Conservation (phyloP, 176 grass and related monocot species). For the Guadua angustifolia region DNA sequence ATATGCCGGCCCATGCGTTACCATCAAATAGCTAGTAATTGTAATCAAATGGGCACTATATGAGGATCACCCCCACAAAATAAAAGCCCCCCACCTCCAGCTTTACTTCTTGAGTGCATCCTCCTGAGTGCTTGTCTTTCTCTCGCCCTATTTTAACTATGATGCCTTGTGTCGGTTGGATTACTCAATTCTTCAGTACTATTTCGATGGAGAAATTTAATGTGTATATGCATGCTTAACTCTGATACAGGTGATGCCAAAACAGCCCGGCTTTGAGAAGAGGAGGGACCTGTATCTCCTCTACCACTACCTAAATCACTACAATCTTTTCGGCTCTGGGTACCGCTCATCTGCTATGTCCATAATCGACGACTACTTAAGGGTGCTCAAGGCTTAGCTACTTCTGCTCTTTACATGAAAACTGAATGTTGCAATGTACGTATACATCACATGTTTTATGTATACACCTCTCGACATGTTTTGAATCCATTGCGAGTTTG, state of each 20-base stretch:
- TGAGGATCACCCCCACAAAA: background rate
- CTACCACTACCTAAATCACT: constrained; percentile 88
- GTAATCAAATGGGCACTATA: background rate
- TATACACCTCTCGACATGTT: background rate
- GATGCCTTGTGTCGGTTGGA: background rate
- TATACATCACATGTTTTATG: background rate
- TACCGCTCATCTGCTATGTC: constrained; percentile 72
- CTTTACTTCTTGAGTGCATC: background rate
- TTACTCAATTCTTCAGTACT: constrained; percentile 4
- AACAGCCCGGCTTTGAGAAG: constrained; percentile 73
- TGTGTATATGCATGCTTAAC: background rate
- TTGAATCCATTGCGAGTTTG: too few relatives aligned
- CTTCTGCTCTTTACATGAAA: background rate
- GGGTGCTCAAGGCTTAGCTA: constrained; percentile 53
- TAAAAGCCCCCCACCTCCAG: background rate
- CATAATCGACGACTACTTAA: constrained; percentile 71
- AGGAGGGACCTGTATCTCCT: constrained; percentile 73
- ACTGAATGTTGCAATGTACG: background rate
- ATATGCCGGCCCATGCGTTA: background rate
- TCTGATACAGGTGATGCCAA: constrained; percentile 67
- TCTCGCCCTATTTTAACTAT: background rate
- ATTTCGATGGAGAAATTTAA: background rate
- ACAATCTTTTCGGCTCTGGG: constrained; percentile 82
- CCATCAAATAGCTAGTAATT: background rate
- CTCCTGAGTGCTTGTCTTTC: background rate